A percentile compares a stretch with the other conserved stretches of the same genome.
Conservation (phyloP, 441 rosid species). For the Jatropha podagrica region DNA sequence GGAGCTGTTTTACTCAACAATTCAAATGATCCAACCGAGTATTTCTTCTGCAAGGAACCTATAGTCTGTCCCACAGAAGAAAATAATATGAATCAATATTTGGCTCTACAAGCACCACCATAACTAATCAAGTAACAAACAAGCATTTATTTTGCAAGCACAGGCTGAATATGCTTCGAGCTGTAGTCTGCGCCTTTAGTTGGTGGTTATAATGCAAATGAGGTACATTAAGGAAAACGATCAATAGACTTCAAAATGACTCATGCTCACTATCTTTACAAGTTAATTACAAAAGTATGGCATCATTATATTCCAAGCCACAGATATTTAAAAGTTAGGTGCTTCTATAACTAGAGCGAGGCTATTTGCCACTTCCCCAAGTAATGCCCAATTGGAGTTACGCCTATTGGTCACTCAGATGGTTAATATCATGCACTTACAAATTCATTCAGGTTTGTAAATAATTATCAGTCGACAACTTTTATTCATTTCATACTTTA, state of each 20-base stretch:
- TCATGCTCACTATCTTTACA: neutral
- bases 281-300: neutral
- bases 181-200: neutral
- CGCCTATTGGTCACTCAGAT: neutral
- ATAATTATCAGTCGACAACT: too few species aligned
- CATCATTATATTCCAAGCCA: neutral
- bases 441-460: neutral
- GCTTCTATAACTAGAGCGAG: neutral
- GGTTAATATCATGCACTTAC: neutral
- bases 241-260: neutral
- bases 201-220: neutral
- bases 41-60: constrained; percentile 90
- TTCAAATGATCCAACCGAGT: constrained; percentile 89
- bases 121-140: neutral
- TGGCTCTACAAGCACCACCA: neutral
- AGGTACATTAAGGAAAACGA: neutral
- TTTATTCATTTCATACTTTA: neutral
- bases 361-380: neutral
- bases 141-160: neutral
- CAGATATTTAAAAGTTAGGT: neutral
- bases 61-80: constrained; percentile 56
- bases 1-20: constrained; percentile 95
- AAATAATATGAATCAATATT: neutral
- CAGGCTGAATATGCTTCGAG: neutral
- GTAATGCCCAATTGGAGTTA: neutral